phyloP scores from a whole-genome alignment of 202 grass and related monocot species.

The Cymbopogon flexuosus region DNA sequence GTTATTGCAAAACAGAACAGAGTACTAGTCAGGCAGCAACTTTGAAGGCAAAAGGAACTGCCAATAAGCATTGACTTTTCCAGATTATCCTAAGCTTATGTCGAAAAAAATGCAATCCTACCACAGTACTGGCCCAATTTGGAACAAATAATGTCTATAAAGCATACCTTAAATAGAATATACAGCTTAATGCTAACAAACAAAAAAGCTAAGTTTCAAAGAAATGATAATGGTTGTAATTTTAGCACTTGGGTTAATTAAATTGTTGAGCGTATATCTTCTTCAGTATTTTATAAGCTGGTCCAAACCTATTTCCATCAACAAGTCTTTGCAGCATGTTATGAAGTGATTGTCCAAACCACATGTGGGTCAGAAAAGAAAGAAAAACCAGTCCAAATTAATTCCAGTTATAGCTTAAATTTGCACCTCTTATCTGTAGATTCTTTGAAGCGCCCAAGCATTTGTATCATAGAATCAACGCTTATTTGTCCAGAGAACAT shows the following conservation, averaged over 20 bases:
- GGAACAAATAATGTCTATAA: background rate
- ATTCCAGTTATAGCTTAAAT: background rate
- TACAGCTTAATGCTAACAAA: background rate
- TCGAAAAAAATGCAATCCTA: background rate
- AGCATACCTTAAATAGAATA: background rate
- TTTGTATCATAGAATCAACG: constrained; percentile 67
- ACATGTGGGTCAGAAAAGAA: background rate
- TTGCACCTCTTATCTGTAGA: constrained; percentile 56
- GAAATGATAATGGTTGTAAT: background rate
- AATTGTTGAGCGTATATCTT: constrained; percentile 9
- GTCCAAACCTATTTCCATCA: background rate
- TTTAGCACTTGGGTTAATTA: background rate
- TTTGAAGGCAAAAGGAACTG: background rate
- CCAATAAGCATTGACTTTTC: background rate
- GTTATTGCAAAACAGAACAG: background rate
- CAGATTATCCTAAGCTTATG: background rate
- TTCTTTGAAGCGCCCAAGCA: constrained; percentile 68
- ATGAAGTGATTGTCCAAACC: background rate
- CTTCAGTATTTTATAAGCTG: constrained; percentile 6
- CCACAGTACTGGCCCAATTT: background rate
- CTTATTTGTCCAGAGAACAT: constrained; percentile 76
- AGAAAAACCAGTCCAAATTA: background rate
- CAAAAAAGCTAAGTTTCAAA: background rate
- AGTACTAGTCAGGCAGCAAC: background rate
- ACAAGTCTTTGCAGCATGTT: background rate